Evolutionary conservation across 2,329 filamentous ascomycete species (phyloP), one percentile per base, ranked within the genome.

Genomic region (Zymoseptoria brevis): DNA sequence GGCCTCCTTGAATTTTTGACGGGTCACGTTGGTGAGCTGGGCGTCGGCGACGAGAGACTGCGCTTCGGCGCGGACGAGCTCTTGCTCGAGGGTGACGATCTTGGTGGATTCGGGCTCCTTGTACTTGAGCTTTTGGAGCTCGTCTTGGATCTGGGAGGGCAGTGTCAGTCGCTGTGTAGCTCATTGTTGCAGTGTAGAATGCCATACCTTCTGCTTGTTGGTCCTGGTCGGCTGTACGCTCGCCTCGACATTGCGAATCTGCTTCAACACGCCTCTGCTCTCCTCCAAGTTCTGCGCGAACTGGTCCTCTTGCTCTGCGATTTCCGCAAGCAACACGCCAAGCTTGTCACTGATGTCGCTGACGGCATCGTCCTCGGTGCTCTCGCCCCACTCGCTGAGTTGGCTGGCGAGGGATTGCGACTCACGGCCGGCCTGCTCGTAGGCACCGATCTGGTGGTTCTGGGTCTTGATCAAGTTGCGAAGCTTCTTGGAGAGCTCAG

Each of bases 31-130:
- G 71, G 89, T 93, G 74, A 99, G 81, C 76, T 99, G 94, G 21
- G 94, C 94, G 77, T 99, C 94, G 1, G 94, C 94, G 54, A 99
- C 94, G 60, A 99, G 77, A 69, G 90, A 95, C 79, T 97, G 92
- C 2, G 94, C 94, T 80, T 99, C 94, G 22, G 93, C 92, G 66
- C 94, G 83, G 56, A 99, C 92, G 56, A 99, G 85, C 79, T 97
- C 94, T 79, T 99, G 94, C 79, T 99, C 94, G 57, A 97, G 81
- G 21, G 87, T 87, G 41, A 90, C 86, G 57, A 97, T 79, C 72
- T 85, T 89, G 29, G 89, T 81, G 71, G 87, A 95, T 72, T 88
- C 84, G 6, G 92, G 91, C 76, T 97, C 94, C 79, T 94, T 96
- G 75, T 87, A 83, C 81, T 96, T 96, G 67, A 96, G 78, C 76